Conservation (phyloP, 345 rosid genomes). For the Raphanus raphanistrum region DNA sequence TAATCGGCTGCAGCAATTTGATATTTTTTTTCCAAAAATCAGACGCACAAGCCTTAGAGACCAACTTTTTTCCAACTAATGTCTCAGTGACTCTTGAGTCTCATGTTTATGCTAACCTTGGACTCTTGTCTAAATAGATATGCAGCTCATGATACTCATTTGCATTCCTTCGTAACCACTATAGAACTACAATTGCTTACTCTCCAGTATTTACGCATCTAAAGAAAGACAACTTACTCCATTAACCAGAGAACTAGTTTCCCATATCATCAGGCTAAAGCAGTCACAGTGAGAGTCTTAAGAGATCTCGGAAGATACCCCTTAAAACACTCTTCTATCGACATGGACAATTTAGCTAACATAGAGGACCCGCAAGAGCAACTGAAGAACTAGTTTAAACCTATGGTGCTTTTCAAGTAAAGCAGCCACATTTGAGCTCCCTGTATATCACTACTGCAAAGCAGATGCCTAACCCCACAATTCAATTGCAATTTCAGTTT, state of each 20-base stretch:
- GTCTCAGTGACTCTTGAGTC: neutral
- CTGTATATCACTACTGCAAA: conserved; percentile 5
- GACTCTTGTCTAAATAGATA: conserved; percentile 13
- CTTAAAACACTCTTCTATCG: conserved; percentile 4
- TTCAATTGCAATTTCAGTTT: neutral
- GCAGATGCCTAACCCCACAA: conserved; percentile 13
- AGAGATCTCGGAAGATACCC: conserved; percentile 2
- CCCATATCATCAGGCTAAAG: conserved; percentile 14
- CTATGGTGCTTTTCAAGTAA: neutral
- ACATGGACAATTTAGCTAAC: neutral
- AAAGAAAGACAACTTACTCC: conserved; percentile 4
- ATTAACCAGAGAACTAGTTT: neutral
- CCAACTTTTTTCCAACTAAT: neutral
- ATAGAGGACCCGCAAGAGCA: too few species aligned
- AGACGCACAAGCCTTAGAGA: neutral
- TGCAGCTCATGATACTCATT: neutral
- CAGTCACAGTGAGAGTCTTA: neutral
- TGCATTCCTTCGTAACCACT: neutral
- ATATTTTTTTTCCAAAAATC: neutral
- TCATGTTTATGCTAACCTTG: neutral
- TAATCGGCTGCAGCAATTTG: conserved; percentile 2
- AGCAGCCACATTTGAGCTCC: conserved; percentile 10
- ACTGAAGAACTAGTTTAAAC: too few species aligned
- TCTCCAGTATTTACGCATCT: neutral
- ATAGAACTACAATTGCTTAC: neutral